A percentile compares a stretch with the other conserved stretches of the same genome.
phyloP scores from a whole-genome alignment of 495 filamentous ascomycete species.

The Hypoxylon crocopeplum region DNA sequence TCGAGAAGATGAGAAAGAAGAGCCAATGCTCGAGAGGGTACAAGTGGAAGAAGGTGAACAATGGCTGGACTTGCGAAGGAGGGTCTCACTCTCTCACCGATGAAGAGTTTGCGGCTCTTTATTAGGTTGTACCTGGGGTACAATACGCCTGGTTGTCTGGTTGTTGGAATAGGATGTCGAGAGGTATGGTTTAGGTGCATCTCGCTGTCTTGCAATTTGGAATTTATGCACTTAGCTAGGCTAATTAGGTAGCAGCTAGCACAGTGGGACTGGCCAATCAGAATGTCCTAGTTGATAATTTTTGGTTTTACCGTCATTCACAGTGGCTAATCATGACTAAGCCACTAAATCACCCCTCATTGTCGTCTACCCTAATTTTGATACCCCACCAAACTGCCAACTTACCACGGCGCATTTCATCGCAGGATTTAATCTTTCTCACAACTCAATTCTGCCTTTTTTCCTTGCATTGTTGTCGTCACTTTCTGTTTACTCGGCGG shows the following conservation, averaged over 20 bases:
- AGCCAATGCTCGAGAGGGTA: neutral
- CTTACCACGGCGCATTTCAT: constrained; percentile 33
- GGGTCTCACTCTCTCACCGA: neutral
- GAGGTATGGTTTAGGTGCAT: too few relatives aligned
- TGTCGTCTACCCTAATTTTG: constrained; percentile 33
- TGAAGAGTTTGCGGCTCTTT: constrained; percentile 1
- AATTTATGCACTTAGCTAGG: too few relatives aligned
- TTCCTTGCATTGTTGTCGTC: too few relatives aligned
- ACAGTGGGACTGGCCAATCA: constrained; percentile 11
- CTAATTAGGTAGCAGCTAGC: too few relatives aligned
- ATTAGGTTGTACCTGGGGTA: too few relatives aligned
- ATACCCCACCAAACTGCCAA: constrained; percentile 26
- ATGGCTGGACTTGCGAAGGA: neutral
- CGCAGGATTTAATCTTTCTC: constrained; percentile 16
- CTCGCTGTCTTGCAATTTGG: too few relatives aligned
- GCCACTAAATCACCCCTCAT: constrained; percentile 30
- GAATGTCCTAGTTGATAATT: constrained; percentile 26
- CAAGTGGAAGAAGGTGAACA: constrained; percentile 2
- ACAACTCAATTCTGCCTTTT: neutral
- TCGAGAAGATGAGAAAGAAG: neutral
- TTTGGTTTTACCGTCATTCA: constrained; percentile 15
- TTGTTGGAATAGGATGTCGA: too few relatives aligned
- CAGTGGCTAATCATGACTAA: constrained; percentile 23
- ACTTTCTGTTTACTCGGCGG: constrained; percentile 16
- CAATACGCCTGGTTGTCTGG: too few relatives aligned